Base-by-base conservation (phyloP, 768 basidiomycete genomes). In the Thelephora ganbajun region DNA sequence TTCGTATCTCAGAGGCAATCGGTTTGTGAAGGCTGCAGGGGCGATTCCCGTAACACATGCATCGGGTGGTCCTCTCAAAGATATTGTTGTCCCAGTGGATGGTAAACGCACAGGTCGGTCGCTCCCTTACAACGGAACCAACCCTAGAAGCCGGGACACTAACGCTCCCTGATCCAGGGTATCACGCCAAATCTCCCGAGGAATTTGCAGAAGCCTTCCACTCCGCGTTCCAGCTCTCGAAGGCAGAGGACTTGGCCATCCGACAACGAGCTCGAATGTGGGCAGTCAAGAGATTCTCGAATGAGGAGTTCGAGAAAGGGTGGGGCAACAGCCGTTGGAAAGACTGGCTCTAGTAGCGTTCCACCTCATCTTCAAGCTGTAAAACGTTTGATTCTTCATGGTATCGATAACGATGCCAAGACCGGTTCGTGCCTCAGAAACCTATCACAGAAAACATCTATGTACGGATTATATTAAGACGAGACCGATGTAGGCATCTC, bases 41-140 rank as follows among this genome's bases (percentile, higher is more conserved):
- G 76, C 92, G 13, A 87, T 97, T 12, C 89, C 92, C 0, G 78
- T 98, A 3, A 79, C 83, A 0, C 92, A 99, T 59, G 87, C 87
- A 1, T 96, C 92, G 0, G 96, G 88, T 2, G 94, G 94, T 0
- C 94, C 94, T 0, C 61, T 92, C 19, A 73, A 79, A 48, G 96
- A 98, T 60, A 97, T 99, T 48, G 79, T 97, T 42, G 79, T 90
- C 1, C 89, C 90, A 0, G 77, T 74, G 59, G 63, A 81, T 5
- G 79, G 79, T 33, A 63, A 80, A 57, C 72, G 68, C 6, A 92
- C 90, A 50, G 83, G 83, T 79, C 48, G 44, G 60, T 26, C 35
- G 7, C 30, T 50, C 6, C 26, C 11, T 41, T 5, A 22, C n/a
- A n/a, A n/a, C n/a, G n/a, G 13, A 11, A 47, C 20, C 48, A 35